These are phyloP conservation scores for Erysimum pusillum DNA, from an alignment of 441 rosid species.

Conservation along the genomic window DNA sequence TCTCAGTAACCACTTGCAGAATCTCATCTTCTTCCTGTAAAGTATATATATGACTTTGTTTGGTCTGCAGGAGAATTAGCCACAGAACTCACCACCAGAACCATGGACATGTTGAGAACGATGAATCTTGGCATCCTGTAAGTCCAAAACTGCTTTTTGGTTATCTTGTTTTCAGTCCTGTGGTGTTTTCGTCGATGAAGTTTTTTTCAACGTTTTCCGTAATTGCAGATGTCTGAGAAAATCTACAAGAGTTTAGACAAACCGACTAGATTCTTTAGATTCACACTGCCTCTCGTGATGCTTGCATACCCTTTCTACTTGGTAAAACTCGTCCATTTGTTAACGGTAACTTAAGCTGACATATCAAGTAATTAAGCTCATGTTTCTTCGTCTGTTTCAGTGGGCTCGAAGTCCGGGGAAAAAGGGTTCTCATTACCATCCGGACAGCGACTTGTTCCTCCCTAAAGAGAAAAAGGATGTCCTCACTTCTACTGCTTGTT, in stretches of 20 bases:
- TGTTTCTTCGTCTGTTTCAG: slow-evolving; percentile 47
- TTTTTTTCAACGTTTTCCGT: neutral
- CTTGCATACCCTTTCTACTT: slow-evolving; percentile 76
- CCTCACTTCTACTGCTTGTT: slow-evolving; percentile 71
- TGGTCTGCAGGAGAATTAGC: slow-evolving; percentile 82
- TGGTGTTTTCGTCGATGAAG: slow-evolving; percentile 15
- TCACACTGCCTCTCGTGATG: slow-evolving; percentile 71
- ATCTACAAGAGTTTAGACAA: slow-evolving; percentile 67
- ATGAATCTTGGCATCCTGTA: slow-evolving; percentile 97
- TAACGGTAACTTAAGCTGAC: slow-evolving; percentile 25
- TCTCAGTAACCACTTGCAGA: neutral
- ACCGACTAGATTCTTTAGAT: slow-evolving; percentile 55
- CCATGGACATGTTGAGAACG: slow-evolving; percentile 96
- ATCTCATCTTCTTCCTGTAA: slow-evolving; percentile 19
- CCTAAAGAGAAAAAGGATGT: slow-evolving; percentile 64
- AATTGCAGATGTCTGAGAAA: slow-evolving; percentile 78
- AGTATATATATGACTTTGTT: slow-evolving; percentile 15
- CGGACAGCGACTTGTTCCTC: slow-evolving; percentile 65
- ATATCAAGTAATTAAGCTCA: slow-evolving; percentile 23
- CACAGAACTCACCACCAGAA: slow-evolving; percentile 96
- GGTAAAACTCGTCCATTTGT: slow-evolving; percentile 46
- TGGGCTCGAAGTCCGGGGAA: slow-evolving; percentile 77
- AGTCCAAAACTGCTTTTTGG: slow-evolving; percentile 20
- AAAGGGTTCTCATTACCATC: slow-evolving; percentile 73
- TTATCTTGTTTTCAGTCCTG: neutral